Base-by-base conservation (phyloP, 306 rosid species). In the Fragaria vesca region DNA sequence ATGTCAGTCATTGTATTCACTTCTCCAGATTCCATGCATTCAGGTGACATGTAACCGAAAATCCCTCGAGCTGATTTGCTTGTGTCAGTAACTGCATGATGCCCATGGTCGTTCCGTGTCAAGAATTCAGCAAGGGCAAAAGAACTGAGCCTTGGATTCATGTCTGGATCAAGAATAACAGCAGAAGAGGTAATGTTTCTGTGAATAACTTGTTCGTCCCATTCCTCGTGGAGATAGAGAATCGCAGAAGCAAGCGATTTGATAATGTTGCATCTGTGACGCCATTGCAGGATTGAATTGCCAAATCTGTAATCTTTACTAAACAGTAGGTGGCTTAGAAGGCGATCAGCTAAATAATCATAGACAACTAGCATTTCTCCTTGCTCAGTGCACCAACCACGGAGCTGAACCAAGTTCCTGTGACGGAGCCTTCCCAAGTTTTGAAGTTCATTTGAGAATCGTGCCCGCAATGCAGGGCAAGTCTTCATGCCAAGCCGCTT, bases 311-410 rank as follows among this genome's bases (percentile, higher is more conserved):
- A 57, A 75, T 75, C 86, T 13, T 83, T 88, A 58, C 78, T 92
- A 73, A 89, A 89, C 75, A 94, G 97, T 60, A 72, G 79, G 81
- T 89, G 90, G 60, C 97, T 89, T 30, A 94, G 86, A 52, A 89
- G 86, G 51, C 95, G 93, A 45, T 84, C 89, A n/a, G 91, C 88
- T 2, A 97, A 87, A 88, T 92, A 92, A 62, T 94, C 98, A 48
- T 94, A 94, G 66, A 94, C 89, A 74, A 94, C 97, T 24, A 95
- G 98, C 98, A 94, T 94, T 83, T 94, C 97, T 8, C 98, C 98
- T 82, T 89, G 97, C 83, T 94, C 98, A 0, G 97, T 94, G 84
- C 98, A 94, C 98, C 98, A 94, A 28, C 98, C 98, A 0, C 97
- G 95, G 55, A 94, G 98, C 69, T 94, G 97, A 12, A 94, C 90